A percentile compares a stretch with the other conserved stretches of the same genome.
phyloP scores from a whole-genome alignment of 495 filamentous ascomycete genomes.

The Chaetomium tenue region DNA sequence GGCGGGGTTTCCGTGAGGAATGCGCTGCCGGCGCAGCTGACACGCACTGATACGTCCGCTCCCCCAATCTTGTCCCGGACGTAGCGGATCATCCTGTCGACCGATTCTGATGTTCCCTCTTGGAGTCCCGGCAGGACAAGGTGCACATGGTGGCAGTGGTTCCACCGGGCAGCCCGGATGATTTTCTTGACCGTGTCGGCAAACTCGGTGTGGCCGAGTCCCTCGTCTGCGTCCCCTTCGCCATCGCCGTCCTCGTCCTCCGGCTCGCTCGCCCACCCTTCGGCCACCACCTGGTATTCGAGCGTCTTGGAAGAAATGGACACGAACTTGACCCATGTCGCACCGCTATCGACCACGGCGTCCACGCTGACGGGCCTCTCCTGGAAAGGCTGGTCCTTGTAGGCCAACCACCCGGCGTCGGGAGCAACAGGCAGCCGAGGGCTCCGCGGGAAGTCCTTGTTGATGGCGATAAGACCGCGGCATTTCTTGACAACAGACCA shows the following conservation, averaged over 20 bases:
- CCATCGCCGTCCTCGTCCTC: constrained; percentile 21
- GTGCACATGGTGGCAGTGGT: constrained; percentile 35
- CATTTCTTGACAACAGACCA: constrained; percentile 37
- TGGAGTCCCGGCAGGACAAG: constrained; percentile 29
- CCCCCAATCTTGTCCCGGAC: constrained; percentile 27
- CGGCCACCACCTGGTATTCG: constrained; percentile 34
- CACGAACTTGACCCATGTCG: constrained; percentile 38
- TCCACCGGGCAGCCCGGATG: constrained; percentile 36
- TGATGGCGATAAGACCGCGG: constrained; percentile 32
- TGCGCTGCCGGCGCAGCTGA: constrained; percentile 32
- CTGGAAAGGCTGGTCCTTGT: constrained; percentile 32
- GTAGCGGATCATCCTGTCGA: constrained; percentile 32
- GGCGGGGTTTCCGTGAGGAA: constrained; percentile 27
- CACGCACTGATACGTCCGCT: constrained; percentile 25
- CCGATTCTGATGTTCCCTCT: constrained; percentile 30
- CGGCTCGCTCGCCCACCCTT: constrained; percentile 34
- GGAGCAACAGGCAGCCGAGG: constrained; percentile 26
- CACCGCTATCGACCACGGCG: constrained; percentile 36
- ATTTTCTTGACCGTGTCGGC: constrained; percentile 31
- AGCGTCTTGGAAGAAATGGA: constrained; percentile 31
- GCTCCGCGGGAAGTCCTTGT: constrained; percentile 36
- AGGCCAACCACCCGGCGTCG: constrained; percentile 29
- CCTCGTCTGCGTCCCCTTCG: constrained; percentile 16
- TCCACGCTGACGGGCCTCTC: constrained; percentile 31
- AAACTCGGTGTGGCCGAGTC: constrained; percentile 32